Percentiles rank a stretch among this genome's conserved stretches.
Evolutionary conservation across 2,329 filamentous ascomycete species (phyloP).

Genomic region (Alternaria hordeiaustralica): DNA sequence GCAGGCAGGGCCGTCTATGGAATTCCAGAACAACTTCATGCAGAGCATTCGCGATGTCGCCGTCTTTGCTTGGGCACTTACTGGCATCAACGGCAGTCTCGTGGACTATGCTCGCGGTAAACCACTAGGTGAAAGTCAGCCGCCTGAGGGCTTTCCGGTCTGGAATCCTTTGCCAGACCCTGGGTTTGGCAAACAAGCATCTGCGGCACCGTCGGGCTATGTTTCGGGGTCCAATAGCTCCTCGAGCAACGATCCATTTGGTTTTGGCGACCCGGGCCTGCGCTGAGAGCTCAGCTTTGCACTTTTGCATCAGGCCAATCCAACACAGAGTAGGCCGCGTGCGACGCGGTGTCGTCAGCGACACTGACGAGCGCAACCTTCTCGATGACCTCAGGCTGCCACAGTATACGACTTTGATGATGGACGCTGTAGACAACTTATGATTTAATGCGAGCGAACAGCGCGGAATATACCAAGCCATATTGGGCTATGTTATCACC

Average conservation of each 20-base stretch:
- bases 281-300: conserved; percentile 18
- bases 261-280: conserved; percentile 47
- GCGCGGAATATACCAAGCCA: conserved; percentile 22
- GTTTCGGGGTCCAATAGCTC: conserved; percentile 41
- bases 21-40: conserved; percentile 68
- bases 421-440: conserved; percentile 7
- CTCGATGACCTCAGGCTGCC: background rate
- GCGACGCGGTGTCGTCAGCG: background rate
- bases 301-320: background rate
- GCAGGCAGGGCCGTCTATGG: conserved; percentile 57
- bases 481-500: conserved; percentile 16
- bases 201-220: conserved; percentile 44
- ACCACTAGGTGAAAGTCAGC: conserved; percentile 68
- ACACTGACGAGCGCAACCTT: background rate
- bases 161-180: conserved; percentile 55
- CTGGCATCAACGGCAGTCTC: conserved; percentile 79
- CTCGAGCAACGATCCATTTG: conserved; percentile 42
- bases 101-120: conserved; percentile 68
- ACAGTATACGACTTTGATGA: conserved; percentile 10
- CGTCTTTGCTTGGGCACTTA: conserved; percentile 85
- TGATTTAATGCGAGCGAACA: conserved; percentile 13
- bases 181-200: conserved; percentile 24
- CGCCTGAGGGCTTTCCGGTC: conserved; percentile 65
- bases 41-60: conserved; percentile 81
- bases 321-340: background rate